Evolutionary conservation across 1,284 basidiomycete species (phyloP).

Genomic region (Fistulina hepatica): DNA sequence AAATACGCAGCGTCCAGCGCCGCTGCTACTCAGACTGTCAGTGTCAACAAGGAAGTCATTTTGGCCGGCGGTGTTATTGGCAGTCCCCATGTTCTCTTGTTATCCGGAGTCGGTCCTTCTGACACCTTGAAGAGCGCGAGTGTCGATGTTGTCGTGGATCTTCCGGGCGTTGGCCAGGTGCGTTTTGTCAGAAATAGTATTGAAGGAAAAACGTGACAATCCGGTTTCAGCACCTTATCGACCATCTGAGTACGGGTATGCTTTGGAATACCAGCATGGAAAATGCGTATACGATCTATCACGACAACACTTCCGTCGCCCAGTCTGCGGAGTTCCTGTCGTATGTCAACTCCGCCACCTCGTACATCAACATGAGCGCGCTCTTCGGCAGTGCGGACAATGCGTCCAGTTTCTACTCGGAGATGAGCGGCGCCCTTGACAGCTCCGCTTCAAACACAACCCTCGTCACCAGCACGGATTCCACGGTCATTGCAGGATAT

Average conservation of each 20-base stretch:
- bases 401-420: slow-evolving; percentile 11
- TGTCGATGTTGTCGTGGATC: slow-evolving; percentile 31
- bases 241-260: slow-evolving; percentile 33
- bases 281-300: background rate
- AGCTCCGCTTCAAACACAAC: slow-evolving; percentile 12
- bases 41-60: slow-evolving; percentile 45
- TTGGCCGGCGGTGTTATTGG: slow-evolving; percentile 46
- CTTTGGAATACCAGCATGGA: slow-evolving; percentile 11
- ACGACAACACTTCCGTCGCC: background rate
- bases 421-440: background rate
- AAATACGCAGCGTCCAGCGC: slow-evolving; percentile 34
- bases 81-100: slow-evolving; percentile 47
- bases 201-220: no score
- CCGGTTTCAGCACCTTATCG: slow-evolving; percentile 11
- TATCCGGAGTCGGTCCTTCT: slow-evolving; percentile 52
- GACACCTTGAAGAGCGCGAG: slow-evolving; percentile 35
- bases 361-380: slow-evolving; percentile 40
- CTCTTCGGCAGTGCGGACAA: slow-evolving; percentile 31
- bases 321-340: slow-evolving; percentile 25
- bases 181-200: slow-evolving; percentile 9
- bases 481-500: slow-evolving; percentile 51
- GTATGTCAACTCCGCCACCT: slow-evolving; percentile 50
- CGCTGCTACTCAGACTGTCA: slow-evolving; percentile 23
- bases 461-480: slow-evolving; percentile 38
- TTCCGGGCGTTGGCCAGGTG: slow-evolving; percentile 33